Percentiles rank a stretch among this genome's conserved stretches.
These are phyloP conservation scores for Bruguiera parviflora DNA, from an alignment of 345 rosid species.

Conservation along the genomic window DNA sequence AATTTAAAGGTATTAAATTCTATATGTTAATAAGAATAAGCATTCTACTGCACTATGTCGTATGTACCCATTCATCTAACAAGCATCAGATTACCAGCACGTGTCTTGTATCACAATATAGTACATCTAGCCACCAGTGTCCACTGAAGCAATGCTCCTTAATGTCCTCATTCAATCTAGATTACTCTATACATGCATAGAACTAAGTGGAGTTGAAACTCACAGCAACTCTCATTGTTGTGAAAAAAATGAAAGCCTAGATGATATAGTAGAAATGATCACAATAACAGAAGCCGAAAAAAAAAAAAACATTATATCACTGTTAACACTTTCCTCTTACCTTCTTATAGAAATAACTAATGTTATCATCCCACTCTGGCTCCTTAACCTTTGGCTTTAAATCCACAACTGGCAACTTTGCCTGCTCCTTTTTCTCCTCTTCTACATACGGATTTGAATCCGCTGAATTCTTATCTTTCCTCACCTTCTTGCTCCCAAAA, in stretches of 20 bases:
- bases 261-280: neutral
- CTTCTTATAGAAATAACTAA: constrained; percentile 81
- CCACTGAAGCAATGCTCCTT: no score
- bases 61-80: no score
- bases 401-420: constrained; percentile 9
- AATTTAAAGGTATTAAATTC: no score
- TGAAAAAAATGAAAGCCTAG: neutral
- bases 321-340: constrained; percentile 27
- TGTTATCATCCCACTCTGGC: constrained; percentile 61
- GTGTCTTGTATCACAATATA: no score
- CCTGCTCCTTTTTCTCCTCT: constrained; percentile 27
- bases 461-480: constrained; percentile 35
- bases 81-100: no score
- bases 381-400: constrained; percentile 15
- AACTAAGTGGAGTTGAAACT: neutral
- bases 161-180: no score
- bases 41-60: no score
- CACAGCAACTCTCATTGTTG: neutral
- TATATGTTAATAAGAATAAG: no score
- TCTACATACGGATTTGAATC: constrained; percentile 66
- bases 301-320: neutral
- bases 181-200: no score
- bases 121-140: no score
- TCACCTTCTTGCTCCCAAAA: constrained; percentile 83
- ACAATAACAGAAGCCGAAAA: neutral